Conservation (phyloP, 2,329 filamentous ascomycete species). For the Penicillium sumatraense region DNA sequence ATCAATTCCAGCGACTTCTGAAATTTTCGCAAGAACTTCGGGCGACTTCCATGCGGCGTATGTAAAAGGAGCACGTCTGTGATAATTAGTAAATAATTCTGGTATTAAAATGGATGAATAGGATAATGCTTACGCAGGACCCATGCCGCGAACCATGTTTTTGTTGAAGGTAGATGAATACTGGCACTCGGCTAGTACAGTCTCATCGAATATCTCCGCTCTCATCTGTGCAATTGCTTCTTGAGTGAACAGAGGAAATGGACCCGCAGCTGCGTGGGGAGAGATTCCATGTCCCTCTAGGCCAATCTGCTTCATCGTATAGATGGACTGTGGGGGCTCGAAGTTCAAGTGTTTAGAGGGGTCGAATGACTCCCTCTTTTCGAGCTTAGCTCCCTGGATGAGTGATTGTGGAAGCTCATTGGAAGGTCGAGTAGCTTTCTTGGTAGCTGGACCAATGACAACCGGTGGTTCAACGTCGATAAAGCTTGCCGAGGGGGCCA, state of each 20-base stretch:
- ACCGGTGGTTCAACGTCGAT: constrained; percentile 11
- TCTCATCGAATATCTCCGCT: constrained; percentile 60
- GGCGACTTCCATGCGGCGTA: constrained; percentile 66
- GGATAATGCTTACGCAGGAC: constrained; percentile 49
- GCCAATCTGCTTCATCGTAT: constrained; percentile 16
- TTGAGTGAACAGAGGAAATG: constrained; percentile 64
- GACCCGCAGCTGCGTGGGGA: constrained; percentile 63
- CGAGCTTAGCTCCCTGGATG: constrained; percentile 27
- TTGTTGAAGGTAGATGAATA: constrained; percentile 61
- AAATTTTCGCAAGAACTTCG: constrained; percentile 53
- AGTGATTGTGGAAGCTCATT: constrained; percentile 32
- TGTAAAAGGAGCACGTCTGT: constrained; percentile 62
- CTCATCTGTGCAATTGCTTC: constrained; percentile 65
- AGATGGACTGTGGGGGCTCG: constrained; percentile 7
- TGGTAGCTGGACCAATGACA: constrained; percentile 37
- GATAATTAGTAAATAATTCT: constrained; percentile 14
- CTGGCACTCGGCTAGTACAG: constrained; percentile 60
- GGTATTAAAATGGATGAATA: background rate
- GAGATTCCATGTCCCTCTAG: constrained; percentile 60
- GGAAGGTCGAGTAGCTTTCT: constrained; percentile 31
- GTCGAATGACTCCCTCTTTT: constrained; percentile 6
- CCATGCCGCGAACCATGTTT: constrained; percentile 58
- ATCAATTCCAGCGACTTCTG: constrained; percentile 60
- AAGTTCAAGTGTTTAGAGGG: constrained; percentile 12
- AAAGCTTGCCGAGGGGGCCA: constrained; percentile 8